Evolutionary conservation across 345 rosid genomes (phyloP).

Genomic region (Theobroma cacao): DNA sequence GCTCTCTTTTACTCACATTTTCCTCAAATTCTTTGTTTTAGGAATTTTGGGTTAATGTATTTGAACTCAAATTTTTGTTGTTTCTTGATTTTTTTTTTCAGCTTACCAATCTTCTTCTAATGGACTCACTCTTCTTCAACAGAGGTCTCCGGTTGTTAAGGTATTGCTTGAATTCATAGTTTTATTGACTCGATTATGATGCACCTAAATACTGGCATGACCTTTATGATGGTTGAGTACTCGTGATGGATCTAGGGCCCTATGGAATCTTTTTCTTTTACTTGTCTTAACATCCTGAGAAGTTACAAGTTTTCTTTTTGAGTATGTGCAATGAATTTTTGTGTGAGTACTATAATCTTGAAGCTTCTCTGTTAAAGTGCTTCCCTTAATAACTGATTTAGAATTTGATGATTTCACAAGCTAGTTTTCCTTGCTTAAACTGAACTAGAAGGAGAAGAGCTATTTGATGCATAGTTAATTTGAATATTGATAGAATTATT

Average conservation of each 20-base stretch:
- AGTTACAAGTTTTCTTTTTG: neutral
- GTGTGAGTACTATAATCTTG: neutral
- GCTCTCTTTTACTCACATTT: neutral
- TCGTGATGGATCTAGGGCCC: neutral
- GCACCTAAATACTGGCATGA: neutral
- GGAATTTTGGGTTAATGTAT: neutral
- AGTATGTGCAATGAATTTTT: neutral
- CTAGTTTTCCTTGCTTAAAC: neutral
- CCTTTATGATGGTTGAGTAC: neutral
- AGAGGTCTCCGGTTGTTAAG: constrained; percentile 76
- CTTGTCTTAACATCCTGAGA: neutral
- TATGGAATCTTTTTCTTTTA: neutral
- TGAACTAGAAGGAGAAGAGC: neutral
- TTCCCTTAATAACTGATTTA: neutral
- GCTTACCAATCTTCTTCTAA: constrained; percentile 60
- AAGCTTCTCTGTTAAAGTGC: neutral
- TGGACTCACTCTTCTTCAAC: constrained; percentile 58
- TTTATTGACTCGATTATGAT: neutral
- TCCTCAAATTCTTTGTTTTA: neutral
- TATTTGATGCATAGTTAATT: neutral
- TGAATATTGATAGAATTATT: neutral
- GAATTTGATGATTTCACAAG: neutral
- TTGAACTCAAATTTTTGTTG: neutral
- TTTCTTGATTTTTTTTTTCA: constrained; percentile 24
- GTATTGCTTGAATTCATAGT: constrained; percentile 30